Percentiles rank a stretch among this genome's conserved stretches.
Conservation (phyloP, 202 grass and related monocot species). For the Bolboschoenoplectus hybrid region DNA sequence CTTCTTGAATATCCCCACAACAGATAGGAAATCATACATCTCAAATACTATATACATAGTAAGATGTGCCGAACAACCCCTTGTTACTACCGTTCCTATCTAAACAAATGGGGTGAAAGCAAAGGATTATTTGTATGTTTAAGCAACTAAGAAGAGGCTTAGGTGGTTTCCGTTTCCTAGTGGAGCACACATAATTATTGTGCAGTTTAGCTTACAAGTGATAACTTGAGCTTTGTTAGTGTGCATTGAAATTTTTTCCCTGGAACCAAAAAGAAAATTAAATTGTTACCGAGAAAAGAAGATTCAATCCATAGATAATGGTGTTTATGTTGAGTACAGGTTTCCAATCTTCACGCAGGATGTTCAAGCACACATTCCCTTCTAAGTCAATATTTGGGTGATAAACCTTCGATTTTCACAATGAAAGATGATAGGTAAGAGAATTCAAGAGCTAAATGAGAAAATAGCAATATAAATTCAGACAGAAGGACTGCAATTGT, state of each 20-base stretch:
- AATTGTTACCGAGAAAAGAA: slow-evolving; percentile 67
- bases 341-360: slow-evolving; percentile 92
- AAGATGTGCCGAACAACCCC: neutral
- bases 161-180: neutral
- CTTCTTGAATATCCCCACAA: neutral
- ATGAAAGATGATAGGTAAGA: slow-evolving; percentile 24
- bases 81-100: neutral
- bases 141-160: neutral
- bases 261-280: neutral
- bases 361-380: slow-evolving; percentile 90
- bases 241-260: neutral
- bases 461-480: slow-evolving; percentile 22
- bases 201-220: neutral
- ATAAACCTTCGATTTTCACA: slow-evolving; percentile 56
- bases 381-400: slow-evolving; percentile 93
- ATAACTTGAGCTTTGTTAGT: neutral
- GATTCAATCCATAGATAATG: slow-evolving; percentile 76
- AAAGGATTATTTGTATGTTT: neutral
- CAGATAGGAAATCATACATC: neutral
- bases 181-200: slow-evolving; percentile 10
- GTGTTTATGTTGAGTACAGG: slow-evolving; percentile 88
- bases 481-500: neutral
- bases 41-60: neutral
- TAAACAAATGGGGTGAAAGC: neutral
- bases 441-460: slow-evolving; percentile 25